Evolutionary conservation across 2,329 filamentous ascomycete species (phyloP).

Genomic region (Neopestalotiopsis sp.): DNA sequence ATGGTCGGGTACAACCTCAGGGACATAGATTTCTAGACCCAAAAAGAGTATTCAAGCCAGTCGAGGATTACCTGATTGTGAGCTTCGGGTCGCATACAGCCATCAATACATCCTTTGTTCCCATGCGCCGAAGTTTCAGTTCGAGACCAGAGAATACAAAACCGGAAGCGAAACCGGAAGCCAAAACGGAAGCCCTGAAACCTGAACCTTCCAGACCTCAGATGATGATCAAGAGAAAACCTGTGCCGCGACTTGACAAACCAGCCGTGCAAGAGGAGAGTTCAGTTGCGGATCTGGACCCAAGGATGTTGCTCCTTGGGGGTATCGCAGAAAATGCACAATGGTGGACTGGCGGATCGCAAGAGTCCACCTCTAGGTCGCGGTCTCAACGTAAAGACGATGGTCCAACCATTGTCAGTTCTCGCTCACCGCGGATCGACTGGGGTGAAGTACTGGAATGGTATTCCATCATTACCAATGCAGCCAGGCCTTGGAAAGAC

Average conservation of each 20-base stretch:
- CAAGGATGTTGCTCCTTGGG: conserved; percentile 75
- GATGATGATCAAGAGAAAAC: conserved; percentile 34
- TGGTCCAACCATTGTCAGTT: conserved; percentile 50
- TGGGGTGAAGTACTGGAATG: conserved; percentile 75
- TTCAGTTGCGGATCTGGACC: conserved; percentile 68
- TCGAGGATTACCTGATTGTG: conserved; percentile 78
- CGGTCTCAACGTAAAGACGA: conserved; percentile 40
- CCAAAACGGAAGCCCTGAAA: background rate
- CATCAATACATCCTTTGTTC: conserved; percentile 78
- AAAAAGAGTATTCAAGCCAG: conserved; percentile 70
- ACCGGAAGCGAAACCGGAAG: background rate
- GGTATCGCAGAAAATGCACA: conserved; percentile 81
- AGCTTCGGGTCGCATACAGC: conserved; percentile 73
- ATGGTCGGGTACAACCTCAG: conserved; percentile 3
- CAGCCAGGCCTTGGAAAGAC: conserved; percentile 69
- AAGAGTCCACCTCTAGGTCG: conserved; percentile 39
- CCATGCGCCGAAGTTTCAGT: conserved; percentile 45
- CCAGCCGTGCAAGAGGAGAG: conserved; percentile 38
- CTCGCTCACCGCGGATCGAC: conserved; percentile 72
- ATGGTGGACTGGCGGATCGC: conserved; percentile 76
- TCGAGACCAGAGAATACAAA: background rate
- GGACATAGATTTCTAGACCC: conserved; percentile 37
- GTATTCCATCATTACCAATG: conserved; percentile 73
- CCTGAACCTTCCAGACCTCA: conserved; percentile 26
- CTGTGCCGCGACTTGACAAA: conserved; percentile 37